Evolutionary conservation across 352 stramenopile genomes (phyloP).

Genomic region (Pilasporangium apinafurcum): DNA sequence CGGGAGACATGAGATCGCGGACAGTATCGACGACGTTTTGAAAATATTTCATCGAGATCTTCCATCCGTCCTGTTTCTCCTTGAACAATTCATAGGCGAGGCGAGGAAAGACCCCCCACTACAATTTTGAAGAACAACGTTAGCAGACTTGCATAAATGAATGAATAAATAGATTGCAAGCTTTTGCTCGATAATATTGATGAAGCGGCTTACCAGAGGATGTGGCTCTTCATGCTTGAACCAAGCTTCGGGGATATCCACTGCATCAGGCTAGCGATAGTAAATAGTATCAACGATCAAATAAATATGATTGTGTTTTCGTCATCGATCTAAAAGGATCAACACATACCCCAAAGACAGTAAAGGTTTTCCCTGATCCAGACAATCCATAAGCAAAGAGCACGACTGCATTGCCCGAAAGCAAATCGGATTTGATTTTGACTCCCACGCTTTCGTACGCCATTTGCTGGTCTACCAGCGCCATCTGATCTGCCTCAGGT

Average conservation of each 20-base stretch:
- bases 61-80: conserved; percentile 93
- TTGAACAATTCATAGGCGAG: conserved; percentile 93
- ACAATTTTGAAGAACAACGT: background rate
- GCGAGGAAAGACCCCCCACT: conserved; percentile 90
- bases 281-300: background rate
- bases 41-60: conserved; percentile 97
- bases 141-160: background rate
- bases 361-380: conserved; percentile 92
- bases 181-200: background rate
- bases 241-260: conserved; percentile 92
- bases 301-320: too few species aligned
- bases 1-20: conserved; percentile 91
- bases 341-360: conserved; percentile 77
- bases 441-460: conserved; percentile 84
- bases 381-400: conserved; percentile 92
- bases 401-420: conserved; percentile 90
- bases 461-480: conserved; percentile 86
- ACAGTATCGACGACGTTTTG: conserved; percentile 96
- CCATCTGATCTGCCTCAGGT: conserved; percentile 73
- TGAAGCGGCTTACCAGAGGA: conserved; percentile 27
- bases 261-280: conserved; percentile 69
- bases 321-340: too few species aligned
- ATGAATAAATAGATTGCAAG: background rate
- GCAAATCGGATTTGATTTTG: conserved; percentile 91
- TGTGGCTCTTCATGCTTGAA: conserved; percentile 91